These are phyloP conservation scores for Phytophthora fragariaefolia DNA, from an alignment of 352 stramenopile genomes.

Conservation along the genomic window DNA sequence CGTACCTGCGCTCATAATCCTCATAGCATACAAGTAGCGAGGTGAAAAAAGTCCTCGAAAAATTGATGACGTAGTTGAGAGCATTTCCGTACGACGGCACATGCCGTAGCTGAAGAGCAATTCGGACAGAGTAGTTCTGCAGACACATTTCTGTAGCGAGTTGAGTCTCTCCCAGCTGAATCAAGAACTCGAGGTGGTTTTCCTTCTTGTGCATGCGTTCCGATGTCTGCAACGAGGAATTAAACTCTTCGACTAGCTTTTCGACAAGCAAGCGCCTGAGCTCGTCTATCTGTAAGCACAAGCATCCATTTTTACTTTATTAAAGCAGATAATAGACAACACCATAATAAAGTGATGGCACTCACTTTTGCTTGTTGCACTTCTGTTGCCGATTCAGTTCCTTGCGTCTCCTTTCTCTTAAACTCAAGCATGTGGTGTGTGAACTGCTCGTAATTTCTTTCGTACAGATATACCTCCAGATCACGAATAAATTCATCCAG, in stretches of 20 bases:
- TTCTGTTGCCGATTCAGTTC: conserved; percentile 42
- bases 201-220: conserved; percentile 88
- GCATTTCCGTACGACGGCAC: conserved; percentile 77
- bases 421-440: conserved; percentile 59
- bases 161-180: conserved; percentile 70
- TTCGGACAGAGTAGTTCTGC: conserved; percentile 82
- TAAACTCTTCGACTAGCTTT: conserved; percentile 78
- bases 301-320: neutral
- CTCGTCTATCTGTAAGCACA: conserved; percentile 48
- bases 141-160: conserved; percentile 84
- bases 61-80: conserved; percentile 85
- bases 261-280: conserved; percentile 62
- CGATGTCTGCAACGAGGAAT: conserved; percentile 76
- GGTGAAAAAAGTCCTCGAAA: conserved; percentile 88
- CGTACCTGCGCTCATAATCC: conserved; percentile 75
- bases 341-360: neutral
- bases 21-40: conserved; percentile 85
- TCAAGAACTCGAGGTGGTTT: conserved; percentile 75
- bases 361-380: conserved; percentile 54
- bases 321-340: neutral
- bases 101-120: conserved; percentile 75
- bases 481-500: conserved; percentile 73
- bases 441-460: conserved; percentile 73
- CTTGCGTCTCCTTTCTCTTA: conserved; percentile 51
- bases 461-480: conserved; percentile 69